phyloP scores from a whole-genome alignment of 768 basidiomycete species.

The Psilocybe tampanensis region DNA sequence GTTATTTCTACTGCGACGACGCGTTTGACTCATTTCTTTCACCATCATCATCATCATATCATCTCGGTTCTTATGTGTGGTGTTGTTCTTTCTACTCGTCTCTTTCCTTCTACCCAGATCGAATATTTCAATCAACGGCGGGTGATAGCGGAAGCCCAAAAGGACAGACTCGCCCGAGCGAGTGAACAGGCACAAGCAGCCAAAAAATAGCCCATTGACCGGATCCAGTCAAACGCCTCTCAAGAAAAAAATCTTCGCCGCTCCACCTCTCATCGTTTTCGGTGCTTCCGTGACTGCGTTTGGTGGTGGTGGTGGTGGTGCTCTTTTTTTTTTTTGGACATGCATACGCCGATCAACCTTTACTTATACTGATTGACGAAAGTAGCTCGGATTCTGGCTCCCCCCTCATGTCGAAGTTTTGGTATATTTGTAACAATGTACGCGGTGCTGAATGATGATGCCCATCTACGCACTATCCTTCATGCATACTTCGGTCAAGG shows the following conservation, averaged over 20 bases:
- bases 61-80: background rate
- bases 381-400: no score
- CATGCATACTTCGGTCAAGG: background rate
- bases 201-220: slow-evolving; percentile 24
- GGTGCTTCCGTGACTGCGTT: slow-evolving; percentile 16
- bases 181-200: slow-evolving; percentile 36
- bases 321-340: no score
- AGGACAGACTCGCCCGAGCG: slow-evolving; percentile 60
- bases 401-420: background rate
- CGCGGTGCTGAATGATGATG: no score
- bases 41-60: background rate
- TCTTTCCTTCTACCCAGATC: slow-evolving; percentile 51
- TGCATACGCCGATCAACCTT: no score
- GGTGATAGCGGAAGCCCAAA: slow-evolving; percentile 79
- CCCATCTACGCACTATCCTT: no score
- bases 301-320: no score
- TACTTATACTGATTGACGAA: background rate
- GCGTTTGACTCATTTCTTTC: no score
- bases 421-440: background rate
- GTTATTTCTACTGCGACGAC: no score
- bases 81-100: background rate
- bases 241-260: no score
- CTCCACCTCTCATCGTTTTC: slow-evolving; percentile 1
- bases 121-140: slow-evolving; percentile 94
- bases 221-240: background rate